Evolutionary conservation across 805 yeast genomes (phyloP).

Genomic region (Suhomyces kilbournensis): DNA sequence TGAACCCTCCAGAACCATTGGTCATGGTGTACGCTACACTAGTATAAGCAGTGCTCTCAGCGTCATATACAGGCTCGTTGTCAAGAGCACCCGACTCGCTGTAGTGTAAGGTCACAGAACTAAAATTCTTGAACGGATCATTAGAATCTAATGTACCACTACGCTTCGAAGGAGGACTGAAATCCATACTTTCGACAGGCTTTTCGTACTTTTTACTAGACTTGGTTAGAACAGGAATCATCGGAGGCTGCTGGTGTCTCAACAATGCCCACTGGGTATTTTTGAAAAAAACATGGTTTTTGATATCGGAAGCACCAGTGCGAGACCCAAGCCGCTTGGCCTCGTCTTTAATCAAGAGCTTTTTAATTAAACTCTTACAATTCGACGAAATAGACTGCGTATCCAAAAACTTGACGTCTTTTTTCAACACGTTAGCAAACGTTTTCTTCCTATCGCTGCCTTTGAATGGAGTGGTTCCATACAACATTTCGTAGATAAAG

Average conservation of each 20-base stretch:
- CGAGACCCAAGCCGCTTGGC: slow-evolving; percentile 83
- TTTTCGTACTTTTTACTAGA: slow-evolving; percentile 12
- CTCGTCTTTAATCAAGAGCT: slow-evolving; percentile 85
- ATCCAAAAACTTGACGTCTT: slow-evolving; percentile 79
- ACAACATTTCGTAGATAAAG: slow-evolving; percentile 88
- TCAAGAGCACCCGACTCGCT: slow-evolving; percentile 45
- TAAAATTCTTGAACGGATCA: slow-evolving; percentile 84
- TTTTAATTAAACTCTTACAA: slow-evolving; percentile 78
- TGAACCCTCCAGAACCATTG: slow-evolving; percentile 4
- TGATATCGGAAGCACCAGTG: slow-evolving; percentile 93
- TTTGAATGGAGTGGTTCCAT: slow-evolving; percentile 95
- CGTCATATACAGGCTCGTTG: slow-evolving; percentile 46
- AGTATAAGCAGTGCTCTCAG: slow-evolving; percentile 42
- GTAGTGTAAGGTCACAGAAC: slow-evolving; percentile 82
- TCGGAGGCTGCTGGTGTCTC: slow-evolving; percentile 91
- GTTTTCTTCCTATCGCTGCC: slow-evolving; percentile 87
- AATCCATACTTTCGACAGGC: slow-evolving; percentile 12
- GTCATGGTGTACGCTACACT: slow-evolving; percentile 59
- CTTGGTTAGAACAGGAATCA: slow-evolving; percentile 75
- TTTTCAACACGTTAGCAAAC: slow-evolving; percentile 80
- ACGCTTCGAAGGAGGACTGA: slow-evolving; percentile 1
- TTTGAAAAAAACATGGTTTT: slow-evolving; percentile 87
- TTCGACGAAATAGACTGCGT: slow-evolving; percentile 60
- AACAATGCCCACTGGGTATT: slow-evolving; percentile 92
- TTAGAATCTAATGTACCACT: slow-evolving; percentile 26